Evolutionary conservation across 805 yeast species (phyloP).

Genomic region (Sungouiozyma ichnusensis): DNA sequence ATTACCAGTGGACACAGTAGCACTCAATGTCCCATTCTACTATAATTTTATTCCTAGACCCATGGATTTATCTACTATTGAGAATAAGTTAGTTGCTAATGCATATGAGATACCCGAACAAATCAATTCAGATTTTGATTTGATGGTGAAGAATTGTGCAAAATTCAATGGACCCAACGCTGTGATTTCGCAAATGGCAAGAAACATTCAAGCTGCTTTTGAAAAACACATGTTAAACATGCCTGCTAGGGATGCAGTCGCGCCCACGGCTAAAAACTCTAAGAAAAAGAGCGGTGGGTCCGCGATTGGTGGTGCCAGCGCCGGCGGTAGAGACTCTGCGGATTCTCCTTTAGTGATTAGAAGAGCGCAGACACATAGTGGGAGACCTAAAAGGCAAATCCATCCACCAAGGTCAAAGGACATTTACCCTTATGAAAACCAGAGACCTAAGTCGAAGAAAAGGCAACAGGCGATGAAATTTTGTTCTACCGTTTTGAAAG

Average conservation of each 20-base stretch:
- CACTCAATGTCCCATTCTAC: slow-evolving; percentile 83
- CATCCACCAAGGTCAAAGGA: slow-evolving; percentile 96
- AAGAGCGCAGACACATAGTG: slow-evolving; percentile 65
- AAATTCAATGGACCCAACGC: slow-evolving; percentile 79
- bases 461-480: slow-evolving; percentile 81
- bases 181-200: slow-evolving; percentile 83
- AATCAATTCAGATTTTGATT: slow-evolving; percentile 66
- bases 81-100: slow-evolving; percentile 56
- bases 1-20: slow-evolving; percentile 81
- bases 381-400: slow-evolving; percentile 89
- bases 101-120: slow-evolving; percentile 65
- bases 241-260: slow-evolving; percentile 50
- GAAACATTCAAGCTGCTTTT: slow-evolving; percentile 81
- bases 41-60: slow-evolving; percentile 76
- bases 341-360: slow-evolving; percentile 40
- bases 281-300: slow-evolving; percentile 8
- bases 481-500: slow-evolving; percentile 74
- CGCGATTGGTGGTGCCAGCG: neutral
- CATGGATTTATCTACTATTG: slow-evolving; percentile 90
- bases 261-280: slow-evolving; percentile 23
- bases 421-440: slow-evolving; percentile 67
- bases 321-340: slow-evolving; percentile 19
- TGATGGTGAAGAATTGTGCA: slow-evolving; percentile 75
- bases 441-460: slow-evolving; percentile 76
- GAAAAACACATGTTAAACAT: slow-evolving; percentile 86